A percentile compares a stretch with the other conserved stretches of the same genome.
Conservation (phyloP, 371 early-diverging fungal genomes). For the Entomophthora muscae region DNA sequence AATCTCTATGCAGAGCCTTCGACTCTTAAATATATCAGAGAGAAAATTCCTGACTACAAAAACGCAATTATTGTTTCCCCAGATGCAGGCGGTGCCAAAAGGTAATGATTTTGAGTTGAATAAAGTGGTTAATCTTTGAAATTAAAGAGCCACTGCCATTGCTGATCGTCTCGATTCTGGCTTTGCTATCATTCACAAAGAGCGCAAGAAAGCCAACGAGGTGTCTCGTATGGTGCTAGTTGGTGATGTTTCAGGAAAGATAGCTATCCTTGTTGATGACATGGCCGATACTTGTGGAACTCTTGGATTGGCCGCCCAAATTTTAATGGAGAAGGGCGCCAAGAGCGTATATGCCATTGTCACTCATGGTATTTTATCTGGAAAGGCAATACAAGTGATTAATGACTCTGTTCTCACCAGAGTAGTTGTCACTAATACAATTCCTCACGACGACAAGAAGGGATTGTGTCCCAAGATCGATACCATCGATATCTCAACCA, state of each 20-base stretch:
- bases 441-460: constrained; percentile 81
- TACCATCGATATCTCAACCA: constrained; percentile 81
- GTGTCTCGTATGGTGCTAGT: constrained; percentile 92
- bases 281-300: constrained; percentile 98
- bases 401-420: constrained; percentile 68
- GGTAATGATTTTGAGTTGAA: too few relatives aligned
- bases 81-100: constrained; percentile 96
- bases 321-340: constrained; percentile 81
- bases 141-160: constrained; percentile 83
- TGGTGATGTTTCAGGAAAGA: constrained; percentile 81
- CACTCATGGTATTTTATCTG: constrained; percentile 85
- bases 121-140: too few relatives aligned
- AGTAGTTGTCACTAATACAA: constrained; percentile 84
- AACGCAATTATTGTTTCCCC: constrained; percentile 88
- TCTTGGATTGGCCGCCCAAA: constrained; percentile 78
- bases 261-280: constrained; percentile 91
- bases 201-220: constrained; percentile 87
- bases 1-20: constrained; percentile 89
- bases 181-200: constrained; percentile 98
- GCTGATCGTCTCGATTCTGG: constrained; percentile 89
- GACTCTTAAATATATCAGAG: constrained; percentile 76
- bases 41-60: constrained; percentile 60
- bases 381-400: constrained; percentile 78
- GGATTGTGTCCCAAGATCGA: constrained; percentile 74
- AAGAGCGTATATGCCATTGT: constrained; percentile 88